Conservation (phyloP, 1,284 basidiomycete genomes). For the Trichosporon sp. region DNA sequence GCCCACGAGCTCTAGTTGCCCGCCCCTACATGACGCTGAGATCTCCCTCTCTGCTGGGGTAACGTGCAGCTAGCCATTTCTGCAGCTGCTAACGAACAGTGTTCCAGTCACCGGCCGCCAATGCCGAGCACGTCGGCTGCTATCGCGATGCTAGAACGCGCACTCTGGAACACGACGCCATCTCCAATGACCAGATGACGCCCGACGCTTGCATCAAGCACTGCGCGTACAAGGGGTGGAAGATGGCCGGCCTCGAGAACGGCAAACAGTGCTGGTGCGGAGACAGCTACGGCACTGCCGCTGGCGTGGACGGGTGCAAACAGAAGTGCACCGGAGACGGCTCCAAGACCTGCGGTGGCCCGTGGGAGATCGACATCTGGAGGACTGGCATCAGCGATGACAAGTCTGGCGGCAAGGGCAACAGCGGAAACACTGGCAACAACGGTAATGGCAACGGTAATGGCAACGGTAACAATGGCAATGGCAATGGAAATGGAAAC, state of each 20-base stretch:
- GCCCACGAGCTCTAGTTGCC: no score
- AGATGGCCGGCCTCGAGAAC: slow-evolving; percentile 24
- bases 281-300: slow-evolving; percentile 7
- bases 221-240: slow-evolving; percentile 17
- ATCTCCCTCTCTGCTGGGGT: no score
- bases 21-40: no score
- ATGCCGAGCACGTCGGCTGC: background rate
- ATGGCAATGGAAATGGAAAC: background rate
- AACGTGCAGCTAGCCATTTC: no score
- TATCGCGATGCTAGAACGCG: slow-evolving; percentile 5
- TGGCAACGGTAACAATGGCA: background rate
- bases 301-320: slow-evolving; percentile 16
- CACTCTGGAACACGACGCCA: slow-evolving; percentile 11
- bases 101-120: slow-evolving; percentile 13
- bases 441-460: background rate
- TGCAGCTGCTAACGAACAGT: no score
- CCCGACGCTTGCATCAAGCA: slow-evolving; percentile 15
- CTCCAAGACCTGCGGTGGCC: slow-evolving; percentile 8
- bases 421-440: slow-evolving; percentile 11
- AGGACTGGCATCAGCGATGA: background rate
- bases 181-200: background rate
- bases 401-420: slow-evolving; percentile 24
- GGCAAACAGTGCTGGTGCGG: slow-evolving; percentile 31
- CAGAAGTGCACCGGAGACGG: slow-evolving; percentile 35
- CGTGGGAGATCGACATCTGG: background rate